Evolutionary conservation across 306 rosid species (phyloP).

Genomic region (Crotalaria pallida): DNA sequence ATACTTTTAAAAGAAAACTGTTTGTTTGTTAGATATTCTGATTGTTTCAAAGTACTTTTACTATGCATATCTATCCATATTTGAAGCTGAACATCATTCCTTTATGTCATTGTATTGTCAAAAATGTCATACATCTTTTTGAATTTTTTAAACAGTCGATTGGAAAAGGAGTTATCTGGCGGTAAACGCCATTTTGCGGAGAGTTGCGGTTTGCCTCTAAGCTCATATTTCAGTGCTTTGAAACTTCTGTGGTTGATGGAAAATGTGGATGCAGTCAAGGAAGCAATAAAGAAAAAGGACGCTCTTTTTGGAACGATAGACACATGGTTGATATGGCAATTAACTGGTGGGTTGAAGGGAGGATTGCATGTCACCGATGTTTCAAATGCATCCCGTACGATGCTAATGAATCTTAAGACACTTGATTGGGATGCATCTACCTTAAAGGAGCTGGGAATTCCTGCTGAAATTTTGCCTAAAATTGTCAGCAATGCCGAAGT

Average conservation of each 20-base stretch:
- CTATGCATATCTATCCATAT: not conserved
- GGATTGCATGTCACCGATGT: constrained; percentile 83
- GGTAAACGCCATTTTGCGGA: constrained; percentile 73
- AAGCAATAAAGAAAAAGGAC: constrained; percentile 57
- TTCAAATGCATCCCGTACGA: constrained; percentile 83
- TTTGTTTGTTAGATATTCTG: constrained; percentile 3
- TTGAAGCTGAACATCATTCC: not conserved
- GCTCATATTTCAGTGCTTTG: constrained; percentile 80
- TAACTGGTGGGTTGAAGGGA: constrained; percentile 68
- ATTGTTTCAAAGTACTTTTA: not conserved
- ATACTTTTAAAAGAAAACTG: not conserved
- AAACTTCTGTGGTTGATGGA: constrained; percentile 84
- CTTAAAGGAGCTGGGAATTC: constrained; percentile 50
- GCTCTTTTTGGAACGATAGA: constrained; percentile 86
- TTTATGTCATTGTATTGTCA: not conserved
- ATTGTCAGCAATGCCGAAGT: constrained; percentile 76
- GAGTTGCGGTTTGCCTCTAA: constrained; percentile 80
- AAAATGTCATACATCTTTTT: not conserved
- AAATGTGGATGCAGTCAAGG: constrained; percentile 57
- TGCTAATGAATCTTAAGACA: constrained; percentile 84
- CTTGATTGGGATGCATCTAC: constrained; percentile 70
- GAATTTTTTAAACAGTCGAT: constrained; percentile 37
- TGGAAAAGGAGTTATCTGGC: constrained; percentile 74
- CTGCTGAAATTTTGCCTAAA: constrained; percentile 60
- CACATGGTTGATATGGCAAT: constrained; percentile 88